Evolutionary conservation across 2,329 filamentous ascomycete genomes (phyloP), one percentile per base, ranked within the genome.

Genomic region (Xylariales sp.): DNA sequence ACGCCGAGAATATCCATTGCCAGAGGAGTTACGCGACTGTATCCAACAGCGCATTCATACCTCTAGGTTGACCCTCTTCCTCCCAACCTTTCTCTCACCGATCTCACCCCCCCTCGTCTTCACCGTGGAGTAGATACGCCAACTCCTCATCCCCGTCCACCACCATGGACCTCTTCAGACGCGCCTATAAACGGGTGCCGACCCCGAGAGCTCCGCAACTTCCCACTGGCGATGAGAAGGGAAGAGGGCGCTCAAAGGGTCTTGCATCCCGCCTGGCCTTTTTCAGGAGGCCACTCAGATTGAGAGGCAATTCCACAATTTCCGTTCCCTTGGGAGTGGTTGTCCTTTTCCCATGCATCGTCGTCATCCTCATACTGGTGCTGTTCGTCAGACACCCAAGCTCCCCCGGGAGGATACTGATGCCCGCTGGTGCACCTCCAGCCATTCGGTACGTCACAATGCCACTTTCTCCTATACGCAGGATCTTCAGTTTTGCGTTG

Each of bases 271-370:
- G 73, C 37, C 70, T 94, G 54, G 83, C 85, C 45, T 94, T 96
- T 63, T 87, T 97, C 62, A 76, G 83, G 52, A 79, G 88, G 57
- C 87, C 91, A 36, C 78, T 98, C 70, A 83, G 90, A 52, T 70
- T 98, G 68, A 85, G 83, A 66, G 88, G 88, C 54, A 95, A 95
- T 65, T 96, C 90, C 39, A 86, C 84, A 56, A 81, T 96, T 61
- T 95, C 91, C 36, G 83, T 97, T 59, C 93, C 93, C 18, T 71
- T 98, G 37, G 91, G 91, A 50, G 81, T 96, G 57, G 88, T 97
- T 52, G 76, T 98, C 49, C 70, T 97, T 51, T 97, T 97, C 60
- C 93, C 93, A 48, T 80, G 85, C 59, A 83, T 96, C 59, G 87
- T 96, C 55, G 78, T 97, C 66, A 76, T 95, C 54, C 76, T 96